Evolutionary conservation across 805 yeast species (phyloP).

Genomic region (Zygotorulaspora chibaensis): DNA sequence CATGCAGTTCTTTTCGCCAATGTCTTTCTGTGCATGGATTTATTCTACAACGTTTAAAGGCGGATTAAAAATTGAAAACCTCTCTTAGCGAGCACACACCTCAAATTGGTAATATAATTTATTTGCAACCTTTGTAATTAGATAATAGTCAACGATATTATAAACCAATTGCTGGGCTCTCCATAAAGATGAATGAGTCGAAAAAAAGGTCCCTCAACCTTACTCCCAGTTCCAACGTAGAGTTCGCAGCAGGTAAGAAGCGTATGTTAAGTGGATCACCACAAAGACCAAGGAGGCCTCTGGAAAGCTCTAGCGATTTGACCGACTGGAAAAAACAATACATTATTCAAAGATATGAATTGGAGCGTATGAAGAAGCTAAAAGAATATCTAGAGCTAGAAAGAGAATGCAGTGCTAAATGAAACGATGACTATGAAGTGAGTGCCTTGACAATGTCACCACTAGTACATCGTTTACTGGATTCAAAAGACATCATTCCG

Average conservation of each 20-base stretch:
- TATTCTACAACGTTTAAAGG: too few species aligned
- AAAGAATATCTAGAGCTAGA: constrained; percentile 26
- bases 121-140: too few species aligned
- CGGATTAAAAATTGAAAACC: too few species aligned
- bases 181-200: constrained; percentile 5
- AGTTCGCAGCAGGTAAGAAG: constrained; percentile 7
- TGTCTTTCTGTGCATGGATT: neutral
- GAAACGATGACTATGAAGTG: neutral
- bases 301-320: neutral
- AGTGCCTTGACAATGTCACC: constrained; percentile 13
- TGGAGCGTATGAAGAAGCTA: constrained; percentile 18
- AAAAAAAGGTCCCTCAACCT: constrained; percentile 20
- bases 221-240: constrained; percentile 14
- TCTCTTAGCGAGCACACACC: too few species aligned
- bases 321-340: constrained; percentile 22
- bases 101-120: too few species aligned
- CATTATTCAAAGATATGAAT: constrained; percentile 19
- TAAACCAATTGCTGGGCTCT: too few species aligned
- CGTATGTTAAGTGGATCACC: constrained; percentile 16
- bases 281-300: constrained; percentile 8
- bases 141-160: too few species aligned
- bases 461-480: constrained; percentile 38
- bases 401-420: constrained; percentile 9
- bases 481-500: constrained; percentile 43
- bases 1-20: constrained; percentile 8